Base-by-base conservation (phyloP, 164 flowering plant genomes). In the Dillenia suffruticosa region DNA sequence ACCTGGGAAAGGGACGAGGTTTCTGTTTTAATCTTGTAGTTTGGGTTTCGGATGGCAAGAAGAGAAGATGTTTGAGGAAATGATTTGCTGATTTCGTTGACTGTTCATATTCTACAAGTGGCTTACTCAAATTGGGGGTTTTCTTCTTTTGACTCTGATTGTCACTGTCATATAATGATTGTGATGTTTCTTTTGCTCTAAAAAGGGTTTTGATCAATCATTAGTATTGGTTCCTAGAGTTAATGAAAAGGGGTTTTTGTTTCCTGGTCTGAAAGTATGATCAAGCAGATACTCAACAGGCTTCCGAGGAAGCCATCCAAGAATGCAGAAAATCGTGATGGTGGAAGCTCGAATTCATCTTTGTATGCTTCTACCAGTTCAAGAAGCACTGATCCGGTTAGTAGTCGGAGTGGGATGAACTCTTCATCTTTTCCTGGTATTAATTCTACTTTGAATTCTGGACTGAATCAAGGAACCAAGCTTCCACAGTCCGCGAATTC, bases 221-320 rank as follows among this genome's bases (percentile, higher is more conserved):
- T 26, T 3, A 26, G 32, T 26, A 26, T 26, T 26, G 32, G 32
- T 49, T 43, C 58, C 52, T 44, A 51, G 51, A 53, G 58, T 52
- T 68, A 51, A 32, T 19, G 26, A 16, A 54, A 44, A 44, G 48
- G 62, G 57, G 51, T 56, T 12, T 40, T 70, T 44, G 45, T 56
- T 49, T 44, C 49, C 44, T 13, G 19, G 44, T 49, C 53, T 59
- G 32, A 26, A 69, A 50, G 49, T 56, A 83, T 83, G 90, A 71
- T 85, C 58, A 85, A 79, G 54, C 83, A 83, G 66, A 77, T 86
- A 62, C 65, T 86, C 6, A 76, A 79, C 58, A 86, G 69, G 79
- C 83, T 84, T 58, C 84, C 87, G 16, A 77, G 77, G 53, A 86
- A 79, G 76, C 78, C 82, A 5, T 84, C 84, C 0, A 86, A 79